A percentile compares a stretch with the other conserved stretches of the same genome.
Conservation (phyloP, 2,329 filamentous ascomycete species). For the Teratosphaeria pseudoeucalypti region DNA sequence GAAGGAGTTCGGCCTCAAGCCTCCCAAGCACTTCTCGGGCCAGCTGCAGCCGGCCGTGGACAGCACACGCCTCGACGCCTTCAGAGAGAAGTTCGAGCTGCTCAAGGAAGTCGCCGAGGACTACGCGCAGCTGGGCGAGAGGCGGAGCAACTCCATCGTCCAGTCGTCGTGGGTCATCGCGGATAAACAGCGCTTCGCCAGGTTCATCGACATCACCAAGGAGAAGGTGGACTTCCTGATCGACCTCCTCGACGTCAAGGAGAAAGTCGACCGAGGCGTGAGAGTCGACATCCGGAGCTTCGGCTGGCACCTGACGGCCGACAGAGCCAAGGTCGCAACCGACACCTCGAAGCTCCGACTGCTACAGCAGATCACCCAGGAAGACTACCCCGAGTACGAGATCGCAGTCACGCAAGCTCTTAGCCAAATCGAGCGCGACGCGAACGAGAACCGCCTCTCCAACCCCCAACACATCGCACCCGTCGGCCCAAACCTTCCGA, state of each 20-base stretch:
- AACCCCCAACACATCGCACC: slow-evolving; percentile 3
- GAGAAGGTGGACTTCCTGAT: slow-evolving; percentile 37
- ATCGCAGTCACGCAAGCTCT: slow-evolving; percentile 33
- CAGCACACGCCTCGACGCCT: slow-evolving; percentile 34
- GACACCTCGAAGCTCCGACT: slow-evolving; percentile 36
- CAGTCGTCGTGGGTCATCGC: slow-evolving; percentile 32
- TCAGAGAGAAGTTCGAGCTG: slow-evolving; percentile 35
- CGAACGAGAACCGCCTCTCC: slow-evolving; percentile 11
- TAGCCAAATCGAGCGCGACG: slow-evolving; percentile 31
- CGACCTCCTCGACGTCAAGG: slow-evolving; percentile 32
- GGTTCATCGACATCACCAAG: slow-evolving; percentile 31
- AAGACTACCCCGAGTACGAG: slow-evolving; percentile 36
- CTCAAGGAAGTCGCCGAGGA: slow-evolving; percentile 30
- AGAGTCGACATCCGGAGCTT: slow-evolving; percentile 36
- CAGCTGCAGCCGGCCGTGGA: slow-evolving; percentile 33
- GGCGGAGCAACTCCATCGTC: slow-evolving; percentile 19
- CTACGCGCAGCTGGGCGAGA: slow-evolving; percentile 20
- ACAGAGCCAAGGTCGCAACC: slow-evolving; percentile 18
- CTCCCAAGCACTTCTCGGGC: slow-evolving; percentile 30
- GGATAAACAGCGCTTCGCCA: slow-evolving; percentile 31
- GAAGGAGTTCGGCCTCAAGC: slow-evolving; percentile 36
- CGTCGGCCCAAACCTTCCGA: background rate
- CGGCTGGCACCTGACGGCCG: slow-evolving; percentile 36
- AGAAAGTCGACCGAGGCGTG: slow-evolving; percentile 34
- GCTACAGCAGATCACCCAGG: slow-evolving; percentile 32